Conservation (phyloP, 192 early-diverging fungal genomes). For the Coemansia sp. region DNA sequence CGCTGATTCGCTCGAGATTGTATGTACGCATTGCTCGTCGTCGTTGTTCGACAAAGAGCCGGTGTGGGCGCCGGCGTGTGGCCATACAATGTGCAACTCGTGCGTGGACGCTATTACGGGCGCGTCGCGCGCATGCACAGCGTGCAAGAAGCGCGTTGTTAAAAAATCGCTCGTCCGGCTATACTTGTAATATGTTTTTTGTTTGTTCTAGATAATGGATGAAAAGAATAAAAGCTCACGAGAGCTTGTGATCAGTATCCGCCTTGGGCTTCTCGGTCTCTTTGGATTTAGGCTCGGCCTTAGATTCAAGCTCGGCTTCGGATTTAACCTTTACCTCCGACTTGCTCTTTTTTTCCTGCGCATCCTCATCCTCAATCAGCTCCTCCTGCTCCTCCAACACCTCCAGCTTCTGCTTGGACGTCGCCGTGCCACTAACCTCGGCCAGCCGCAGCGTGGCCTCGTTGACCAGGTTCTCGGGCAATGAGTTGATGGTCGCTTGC, state of each 20-base stretch:
- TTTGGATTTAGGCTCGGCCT: not conserved
- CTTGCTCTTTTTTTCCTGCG: slow-evolving; percentile 54
- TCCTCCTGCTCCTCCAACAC: slow-evolving; percentile 96
- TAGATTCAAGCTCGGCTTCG: not conserved
- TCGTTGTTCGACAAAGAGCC: slow-evolving; percentile 37
- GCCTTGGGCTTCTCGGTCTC: not conserved
- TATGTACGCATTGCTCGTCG: slow-evolving; percentile 31
- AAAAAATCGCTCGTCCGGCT: slow-evolving; percentile 46
- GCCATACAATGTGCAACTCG: slow-evolving; percentile 44
- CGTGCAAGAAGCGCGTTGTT: slow-evolving; percentile 32
- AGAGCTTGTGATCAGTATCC: not conserved
- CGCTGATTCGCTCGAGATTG: slow-evolving; percentile 22
- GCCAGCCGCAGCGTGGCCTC: slow-evolving; percentile 88
- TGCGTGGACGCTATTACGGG: slow-evolving; percentile 31
- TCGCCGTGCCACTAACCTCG: slow-evolving; percentile 85
- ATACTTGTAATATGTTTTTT: slow-evolving; percentile 21
- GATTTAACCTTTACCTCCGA: not conserved
- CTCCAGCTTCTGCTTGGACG: slow-evolving; percentile 89
- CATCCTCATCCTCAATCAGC: slow-evolving; percentile 91
- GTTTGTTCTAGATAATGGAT: not conserved
- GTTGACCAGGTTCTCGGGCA: slow-evolving; percentile 86
- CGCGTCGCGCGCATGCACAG: slow-evolving; percentile 28
- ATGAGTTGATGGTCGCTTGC: slow-evolving; percentile 85
- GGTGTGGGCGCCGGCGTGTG: slow-evolving; percentile 48
- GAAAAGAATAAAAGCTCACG: not conserved